Percentiles rank a stretch among this genome's conserved stretches.
These are phyloP conservation scores for Pseudogymnoascus sp. DNA, from an alignment of 2,329 filamentous ascomycete species.

Conservation along the genomic window DNA sequence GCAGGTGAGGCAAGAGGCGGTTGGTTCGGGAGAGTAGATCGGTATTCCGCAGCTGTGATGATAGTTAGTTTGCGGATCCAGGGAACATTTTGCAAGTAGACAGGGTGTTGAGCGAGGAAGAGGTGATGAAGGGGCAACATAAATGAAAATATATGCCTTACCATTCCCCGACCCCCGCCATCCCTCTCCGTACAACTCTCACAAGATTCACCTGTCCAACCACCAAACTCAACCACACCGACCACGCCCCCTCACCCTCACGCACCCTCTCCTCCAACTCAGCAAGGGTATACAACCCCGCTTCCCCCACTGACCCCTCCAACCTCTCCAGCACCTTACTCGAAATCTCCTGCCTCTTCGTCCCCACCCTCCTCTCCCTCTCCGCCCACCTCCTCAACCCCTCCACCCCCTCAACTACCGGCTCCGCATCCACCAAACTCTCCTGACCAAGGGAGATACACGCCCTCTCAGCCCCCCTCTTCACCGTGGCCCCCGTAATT, in stretches of 20 bases:
- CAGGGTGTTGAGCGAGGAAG: neutral
- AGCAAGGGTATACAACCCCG: conserved; percentile 34
- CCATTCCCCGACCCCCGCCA: neutral
- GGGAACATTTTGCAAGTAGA: neutral
- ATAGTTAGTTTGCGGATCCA: neutral
- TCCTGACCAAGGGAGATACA: conserved; percentile 30
- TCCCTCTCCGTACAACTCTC: neutral
- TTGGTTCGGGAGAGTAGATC: conserved; percentile 42
- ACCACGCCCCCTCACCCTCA: neutral
- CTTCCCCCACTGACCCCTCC: conserved; percentile 26
- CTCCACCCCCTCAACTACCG: conserved; percentile 41
- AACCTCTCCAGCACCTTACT: conserved; percentile 31
- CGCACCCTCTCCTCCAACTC: conserved; percentile 34
- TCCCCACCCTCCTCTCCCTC: conserved; percentile 40
- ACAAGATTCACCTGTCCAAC: neutral
- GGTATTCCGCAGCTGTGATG: conserved; percentile 42
- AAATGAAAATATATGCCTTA: neutral
- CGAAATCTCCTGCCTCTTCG: conserved; percentile 42
- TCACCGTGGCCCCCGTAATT: neutral
- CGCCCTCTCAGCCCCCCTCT: conserved; percentile 12
- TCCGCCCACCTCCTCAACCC: conserved; percentile 45
- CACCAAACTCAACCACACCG: neutral
- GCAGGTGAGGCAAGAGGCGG: conserved; percentile 34
- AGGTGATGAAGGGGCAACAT: neutral
- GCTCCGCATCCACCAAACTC: conserved; percentile 49